These are phyloP conservation scores for Erucastrum elatum DNA, from an alignment of 345 rosid species.

Conservation along the genomic window DNA sequence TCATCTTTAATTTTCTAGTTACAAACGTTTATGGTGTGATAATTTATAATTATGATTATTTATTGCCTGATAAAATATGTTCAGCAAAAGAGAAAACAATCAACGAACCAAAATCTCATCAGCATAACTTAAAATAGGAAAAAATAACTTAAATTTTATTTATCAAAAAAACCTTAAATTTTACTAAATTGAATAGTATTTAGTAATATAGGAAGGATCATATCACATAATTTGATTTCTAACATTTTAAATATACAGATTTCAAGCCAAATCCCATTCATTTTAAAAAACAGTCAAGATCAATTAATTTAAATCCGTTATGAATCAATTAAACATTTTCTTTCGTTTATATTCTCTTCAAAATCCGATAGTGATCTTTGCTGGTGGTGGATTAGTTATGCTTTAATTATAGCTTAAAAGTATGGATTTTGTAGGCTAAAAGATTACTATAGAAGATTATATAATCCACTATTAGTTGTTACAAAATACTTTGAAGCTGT, in stretches of 20 bases:
- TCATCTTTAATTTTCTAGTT: background rate
- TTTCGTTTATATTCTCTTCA: conserved; percentile 15
- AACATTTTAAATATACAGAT: background rate
- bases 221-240: background rate
- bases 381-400: conserved; percentile 19
- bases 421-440: background rate
- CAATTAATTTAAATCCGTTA: conserved; percentile 23
- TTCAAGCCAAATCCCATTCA: background rate
- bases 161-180: too few relatives aligned
- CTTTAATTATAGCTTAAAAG: conserved; percentile 21
- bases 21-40: conserved; percentile 4
- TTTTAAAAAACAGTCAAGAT: background rate
- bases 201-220: background rate
- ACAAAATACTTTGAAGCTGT: background rate
- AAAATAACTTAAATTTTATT: background rate
- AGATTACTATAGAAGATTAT: background rate
- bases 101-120: background rate
- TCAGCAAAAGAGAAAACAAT: conserved; percentile 10
- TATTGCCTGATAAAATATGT: background rate
- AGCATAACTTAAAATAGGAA: background rate
- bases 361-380: conserved; percentile 6
- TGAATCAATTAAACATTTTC: conserved; percentile 26
- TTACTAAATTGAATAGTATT: background rate
- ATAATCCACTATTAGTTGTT: background rate
- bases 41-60: background rate